These are phyloP conservation scores for Cercospora nicotianae DNA, from an alignment of 2,329 filamentous ascomycete genomes.

Conservation along the genomic window DNA sequence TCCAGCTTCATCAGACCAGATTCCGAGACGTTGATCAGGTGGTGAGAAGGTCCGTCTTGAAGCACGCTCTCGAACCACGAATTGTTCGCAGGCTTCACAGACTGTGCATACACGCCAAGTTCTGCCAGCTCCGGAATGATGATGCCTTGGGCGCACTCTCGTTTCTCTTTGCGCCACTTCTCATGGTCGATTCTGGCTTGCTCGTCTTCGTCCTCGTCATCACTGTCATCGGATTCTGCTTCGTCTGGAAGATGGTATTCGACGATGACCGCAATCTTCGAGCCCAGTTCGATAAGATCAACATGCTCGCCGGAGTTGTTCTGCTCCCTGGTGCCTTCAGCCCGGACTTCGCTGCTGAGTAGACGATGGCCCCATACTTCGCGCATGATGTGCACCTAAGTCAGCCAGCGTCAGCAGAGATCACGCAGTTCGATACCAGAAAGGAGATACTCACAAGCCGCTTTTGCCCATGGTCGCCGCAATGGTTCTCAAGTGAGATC, in stretches of 20 bases:
- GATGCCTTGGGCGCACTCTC: slow-evolving; percentile 45
- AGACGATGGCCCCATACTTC: slow-evolving; percentile 63
- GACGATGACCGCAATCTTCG: slow-evolving; percentile 66
- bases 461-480: slow-evolving; percentile 58
- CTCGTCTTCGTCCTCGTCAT: slow-evolving; percentile 38
- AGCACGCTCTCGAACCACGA: slow-evolving; percentile 61
- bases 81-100: slow-evolving; percentile 65
- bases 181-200: slow-evolving; percentile 49
- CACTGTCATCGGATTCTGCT: slow-evolving; percentile 43
- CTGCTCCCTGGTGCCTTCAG: slow-evolving; percentile 59
- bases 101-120: slow-evolving; percentile 68
- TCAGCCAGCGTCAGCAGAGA: too few relatives aligned
- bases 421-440: too few relatives aligned
- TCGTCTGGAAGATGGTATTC: slow-evolving; percentile 64
- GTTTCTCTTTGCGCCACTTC: slow-evolving; percentile 57
- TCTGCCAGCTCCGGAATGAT: slow-evolving; percentile 66
- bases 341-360: slow-evolving; percentile 57
- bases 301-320: slow-evolving; percentile 56
- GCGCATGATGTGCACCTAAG: slow-evolving; percentile 64
- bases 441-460: slow-evolving; percentile 26
- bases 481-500: slow-evolving; percentile 69
- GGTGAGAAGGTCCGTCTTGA: slow-evolving; percentile 58
- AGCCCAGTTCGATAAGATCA: slow-evolving; percentile 58
- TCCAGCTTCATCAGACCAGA: slow-evolving; percentile 58
- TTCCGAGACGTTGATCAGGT: slow-evolving; percentile 70